Base-by-base conservation (phyloP, 78 protist species). In the Speleostelium caveatum region DNA sequence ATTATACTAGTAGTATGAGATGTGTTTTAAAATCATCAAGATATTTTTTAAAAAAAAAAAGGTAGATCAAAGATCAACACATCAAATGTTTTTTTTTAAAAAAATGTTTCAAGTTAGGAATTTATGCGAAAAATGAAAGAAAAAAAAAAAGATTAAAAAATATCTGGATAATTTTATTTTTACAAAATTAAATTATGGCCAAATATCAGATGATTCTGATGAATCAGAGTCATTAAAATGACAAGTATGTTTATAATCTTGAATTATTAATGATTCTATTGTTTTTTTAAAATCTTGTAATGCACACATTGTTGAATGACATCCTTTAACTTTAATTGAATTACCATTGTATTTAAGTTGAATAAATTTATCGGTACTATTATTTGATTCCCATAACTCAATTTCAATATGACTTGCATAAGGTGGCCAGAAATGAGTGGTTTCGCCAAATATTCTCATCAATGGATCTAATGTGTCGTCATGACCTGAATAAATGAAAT, bases 341-440 rank as follows among this genome's bases (percentile, higher is more conserved):
- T 33, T 49, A 41, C 93, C 93, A 74, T 87, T 87, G 30, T 30
- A 87, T 49, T 87, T 87, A 28, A 74, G 58, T 75, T 87, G 93
- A 12, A 87, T 19, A 66, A 35, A 87, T 4, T 65, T 30, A 28
- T 79, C 28, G n/a, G n/a, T n/a, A 42, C 35, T 7, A 2, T 19
- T 73, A 42, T 41, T 62, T 69, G 59, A 42, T 33, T 60, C 22
- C 87, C 86, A 87, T 36, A 87, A 71, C 60, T 87, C 93, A 17
- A 87, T 22, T 59, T 87, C 86, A 60, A 87, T 76, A 69, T 87
- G 80, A 17, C 67, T 39, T 0, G 86, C 80, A 72, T 76, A 87
- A 22, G 86, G 73, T 59, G 93, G 86, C 93, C 93, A 87, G 7
- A 32, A 58, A 16, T 75, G 63, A 53, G 42, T 42, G 0, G 75